A percentile compares a stretch with the other conserved stretches of the same genome.
Evolutionary conservation across 73 alveolate species (phyloP).

Genomic region (Paramecium sonneborni): DNA sequence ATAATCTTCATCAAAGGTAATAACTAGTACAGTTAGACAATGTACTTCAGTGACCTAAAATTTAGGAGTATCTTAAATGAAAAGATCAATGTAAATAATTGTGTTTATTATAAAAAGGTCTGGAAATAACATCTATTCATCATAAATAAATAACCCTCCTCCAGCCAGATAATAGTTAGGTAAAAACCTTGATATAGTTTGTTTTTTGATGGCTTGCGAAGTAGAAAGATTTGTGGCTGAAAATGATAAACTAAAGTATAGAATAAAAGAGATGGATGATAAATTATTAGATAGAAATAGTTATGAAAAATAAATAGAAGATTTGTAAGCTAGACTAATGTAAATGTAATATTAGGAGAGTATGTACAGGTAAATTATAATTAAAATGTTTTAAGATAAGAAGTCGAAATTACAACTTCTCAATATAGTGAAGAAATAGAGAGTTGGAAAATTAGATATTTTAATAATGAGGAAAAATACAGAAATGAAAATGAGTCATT

Average conservation of each 20-base stretch:
- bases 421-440: background rate
- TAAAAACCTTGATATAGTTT: constrained; percentile 13
- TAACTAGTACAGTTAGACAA: background rate
- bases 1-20: background rate
- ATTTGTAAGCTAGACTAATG: background rate
- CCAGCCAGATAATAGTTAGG: constrained; percentile 27
- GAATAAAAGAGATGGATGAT: constrained; percentile 56
- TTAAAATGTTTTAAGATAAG: background rate
- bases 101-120: background rate
- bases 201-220: constrained; percentile 46
- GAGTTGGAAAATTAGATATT: constrained; percentile 19
- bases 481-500: background rate
- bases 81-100: constrained; percentile 18
- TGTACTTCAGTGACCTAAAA: constrained; percentile 5
- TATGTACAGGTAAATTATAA: background rate
- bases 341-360: constrained; percentile 13
- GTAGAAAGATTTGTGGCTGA: constrained; percentile 48
- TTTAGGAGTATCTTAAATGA: constrained; percentile 11
- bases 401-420: constrained; percentile 29
- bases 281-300: constrained; percentile 55
- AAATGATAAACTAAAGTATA: constrained; percentile 46
- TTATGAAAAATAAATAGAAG: constrained; percentile 55
- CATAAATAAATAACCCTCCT: constrained; percentile 48
- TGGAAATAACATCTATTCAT: constrained; percentile 3
- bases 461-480: background rate